phyloP scores from a whole-genome alignment of 257 asterid species.

The Pogostemon cablin region DNA sequence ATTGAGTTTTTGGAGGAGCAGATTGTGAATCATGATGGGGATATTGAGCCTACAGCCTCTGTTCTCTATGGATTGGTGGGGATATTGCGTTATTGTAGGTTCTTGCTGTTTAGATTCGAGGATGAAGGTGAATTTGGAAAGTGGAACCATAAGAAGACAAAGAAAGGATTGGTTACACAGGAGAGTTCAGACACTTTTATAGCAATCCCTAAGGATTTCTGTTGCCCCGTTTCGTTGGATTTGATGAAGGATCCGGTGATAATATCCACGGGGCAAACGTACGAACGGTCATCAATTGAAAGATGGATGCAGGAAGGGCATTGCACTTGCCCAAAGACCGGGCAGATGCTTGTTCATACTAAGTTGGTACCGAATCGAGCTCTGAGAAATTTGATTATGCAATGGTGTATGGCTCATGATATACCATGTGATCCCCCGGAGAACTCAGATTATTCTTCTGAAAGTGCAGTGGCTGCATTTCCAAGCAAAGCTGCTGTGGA shows the following conservation, averaged over 20 bases:
- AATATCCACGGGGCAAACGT: conserved; percentile 87
- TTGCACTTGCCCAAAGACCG: conserved; percentile 77
- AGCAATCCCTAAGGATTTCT: conserved; percentile 72
- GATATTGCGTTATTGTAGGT: conserved; percentile 68
- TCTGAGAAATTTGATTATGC: conserved; percentile 68
- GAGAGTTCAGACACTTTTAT: conserved; percentile 66
- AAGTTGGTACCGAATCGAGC: conserved; percentile 72
- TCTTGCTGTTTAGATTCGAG: conserved; percentile 74
- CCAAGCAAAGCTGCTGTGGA: conserved; percentile 63
- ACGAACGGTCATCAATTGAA: conserved; percentile 69
- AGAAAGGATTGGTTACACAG: conserved; percentile 51
- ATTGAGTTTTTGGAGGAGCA: conserved; percentile 87
- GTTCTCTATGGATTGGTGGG: conserved; percentile 73
- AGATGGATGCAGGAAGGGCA: conserved; percentile 94
- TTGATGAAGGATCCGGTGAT: conserved; percentile 90
- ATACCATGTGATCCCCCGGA: conserved; percentile 61
- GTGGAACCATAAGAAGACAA: conserved; percentile 48
- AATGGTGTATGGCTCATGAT: conserved; percentile 76
- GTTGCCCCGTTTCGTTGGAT: conserved; percentile 78
- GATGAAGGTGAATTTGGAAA: conserved; percentile 56
- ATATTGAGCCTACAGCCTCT: conserved; percentile 67
- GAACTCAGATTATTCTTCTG: conserved; percentile 52
- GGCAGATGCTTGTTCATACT: conserved; percentile 70
- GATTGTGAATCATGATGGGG: conserved; percentile 71
- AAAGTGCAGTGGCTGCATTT: conserved; percentile 37